Percentiles rank a stretch among this genome's conserved stretches.
Conservation (phyloP, 2,329 filamentous ascomycete genomes). For the Cladophialophora yegresii region DNA sequence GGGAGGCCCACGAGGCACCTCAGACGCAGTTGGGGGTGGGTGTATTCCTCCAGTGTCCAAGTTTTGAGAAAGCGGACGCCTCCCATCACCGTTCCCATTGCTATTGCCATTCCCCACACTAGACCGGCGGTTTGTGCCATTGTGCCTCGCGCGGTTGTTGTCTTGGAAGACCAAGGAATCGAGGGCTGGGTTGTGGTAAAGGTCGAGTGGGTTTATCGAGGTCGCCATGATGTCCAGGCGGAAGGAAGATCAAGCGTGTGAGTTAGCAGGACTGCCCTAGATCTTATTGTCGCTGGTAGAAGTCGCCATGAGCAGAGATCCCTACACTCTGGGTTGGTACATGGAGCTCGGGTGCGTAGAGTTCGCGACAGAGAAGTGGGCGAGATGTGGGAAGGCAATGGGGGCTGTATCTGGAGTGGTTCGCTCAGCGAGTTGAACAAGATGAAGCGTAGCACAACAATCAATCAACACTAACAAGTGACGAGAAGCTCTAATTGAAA, state of each 20-base stretch:
- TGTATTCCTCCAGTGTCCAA: conserved; percentile 5
- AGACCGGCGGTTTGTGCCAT: conserved; percentile 18
- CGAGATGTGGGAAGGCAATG: not conserved
- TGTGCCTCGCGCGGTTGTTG: conserved; percentile 15
- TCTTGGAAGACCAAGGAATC: conserved; percentile 27
- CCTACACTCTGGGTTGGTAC: not conserved
- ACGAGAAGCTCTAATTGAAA: conserved; percentile 18
- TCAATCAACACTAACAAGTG: conserved; percentile 8
- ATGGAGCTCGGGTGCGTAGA: not conserved
- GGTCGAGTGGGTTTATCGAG: conserved; percentile 35
- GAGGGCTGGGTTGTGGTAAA: conserved; percentile 34
- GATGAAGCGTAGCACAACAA: conserved; percentile 16
- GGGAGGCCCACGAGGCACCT: conserved; percentile 62
- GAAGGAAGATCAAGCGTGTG: not conserved
- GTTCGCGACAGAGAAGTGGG: conserved; percentile 1
- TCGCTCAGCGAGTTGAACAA: conserved; percentile 2
- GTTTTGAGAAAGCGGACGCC: conserved; percentile 21
- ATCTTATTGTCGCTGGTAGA: not conserved
- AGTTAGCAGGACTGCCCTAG: not conserved
- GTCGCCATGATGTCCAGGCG: conserved; percentile 22
- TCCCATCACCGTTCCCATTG: conserved; percentile 2
- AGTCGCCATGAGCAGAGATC: conserved; percentile 12
- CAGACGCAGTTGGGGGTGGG: conserved; percentile 52
- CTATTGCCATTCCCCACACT: conserved; percentile 7
- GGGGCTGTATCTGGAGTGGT: not conserved